Evolutionary conservation across 306 rosid species (phyloP).

Genomic region (Astragalus membranaceus): DNA sequence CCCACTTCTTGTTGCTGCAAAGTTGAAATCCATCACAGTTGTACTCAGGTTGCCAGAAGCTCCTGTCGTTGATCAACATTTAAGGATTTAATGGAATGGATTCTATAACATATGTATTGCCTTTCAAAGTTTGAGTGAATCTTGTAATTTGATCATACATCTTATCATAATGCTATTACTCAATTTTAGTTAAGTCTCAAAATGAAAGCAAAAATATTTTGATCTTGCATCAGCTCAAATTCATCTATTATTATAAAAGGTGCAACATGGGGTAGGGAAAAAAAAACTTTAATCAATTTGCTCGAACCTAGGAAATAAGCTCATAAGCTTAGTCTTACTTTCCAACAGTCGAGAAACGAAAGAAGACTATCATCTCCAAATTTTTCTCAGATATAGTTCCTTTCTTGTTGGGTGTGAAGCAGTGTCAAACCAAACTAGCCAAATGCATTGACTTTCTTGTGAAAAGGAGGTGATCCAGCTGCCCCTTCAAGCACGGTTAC

Average conservation of each 20-base stretch:
- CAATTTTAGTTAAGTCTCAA: not conserved
- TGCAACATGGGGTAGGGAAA: not conserved
- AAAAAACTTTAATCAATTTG: not conserved
- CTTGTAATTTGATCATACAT: not conserved
- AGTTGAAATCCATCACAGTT: not conserved
- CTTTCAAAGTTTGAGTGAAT: constrained; percentile 5
- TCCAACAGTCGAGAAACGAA: not conserved
- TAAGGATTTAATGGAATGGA: not conserved
- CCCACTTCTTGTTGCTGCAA: not conserved
- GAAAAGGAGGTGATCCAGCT: not conserved
- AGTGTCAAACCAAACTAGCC: not conserved
- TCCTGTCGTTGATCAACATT: not conserved
- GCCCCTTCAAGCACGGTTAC: not conserved
- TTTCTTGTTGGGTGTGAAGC: not conserved
- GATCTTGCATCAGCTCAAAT: not conserved
- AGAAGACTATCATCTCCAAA: not conserved
- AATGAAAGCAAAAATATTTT: not conserved
- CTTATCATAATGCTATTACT: not conserved
- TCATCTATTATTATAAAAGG: not conserved
- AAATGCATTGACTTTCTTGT: not conserved
- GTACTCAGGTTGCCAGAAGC: not conserved
- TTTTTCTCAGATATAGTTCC: not conserved
- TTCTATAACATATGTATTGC: not conserved
- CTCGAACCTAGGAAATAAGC: not conserved
- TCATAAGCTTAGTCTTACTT: not conserved